phyloP scores from a whole-genome alignment of 768 basidiomycete species.

The Boletus edulis region DNA sequence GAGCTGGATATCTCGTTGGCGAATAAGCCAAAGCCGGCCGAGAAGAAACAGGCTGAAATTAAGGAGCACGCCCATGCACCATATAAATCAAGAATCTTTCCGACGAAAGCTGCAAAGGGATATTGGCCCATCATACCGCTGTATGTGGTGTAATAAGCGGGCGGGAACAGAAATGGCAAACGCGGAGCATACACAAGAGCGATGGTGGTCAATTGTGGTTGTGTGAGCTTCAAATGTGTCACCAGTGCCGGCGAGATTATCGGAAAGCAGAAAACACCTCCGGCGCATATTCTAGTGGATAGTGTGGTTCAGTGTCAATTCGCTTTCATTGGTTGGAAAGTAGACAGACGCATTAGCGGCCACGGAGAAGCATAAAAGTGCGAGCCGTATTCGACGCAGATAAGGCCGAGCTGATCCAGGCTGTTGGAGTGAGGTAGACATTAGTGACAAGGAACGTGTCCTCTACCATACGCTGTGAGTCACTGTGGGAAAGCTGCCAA shows the following conservation, averaged over 20 bases:
- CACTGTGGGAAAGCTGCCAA: no score
- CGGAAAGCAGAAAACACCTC: constrained; percentile 80
- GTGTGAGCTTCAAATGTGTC: constrained; percentile 58
- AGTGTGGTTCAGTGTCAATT: not conserved
- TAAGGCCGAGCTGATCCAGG: constrained; percentile 2
- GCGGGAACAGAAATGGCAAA: not conserved
- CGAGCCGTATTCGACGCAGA: constrained; percentile 26
- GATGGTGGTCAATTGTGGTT: constrained; percentile 78
- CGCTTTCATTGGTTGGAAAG: not conserved
- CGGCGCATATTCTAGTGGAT: constrained; percentile 59
- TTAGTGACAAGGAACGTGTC: not conserved
- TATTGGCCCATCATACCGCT: constrained; percentile 87
- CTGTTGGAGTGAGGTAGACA: constrained; percentile 12
- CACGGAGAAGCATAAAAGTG: constrained; percentile 50
- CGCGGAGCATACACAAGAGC: constrained; percentile 66
- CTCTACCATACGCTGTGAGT: constrained; percentile 1
- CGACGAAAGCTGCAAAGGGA: constrained; percentile 67
- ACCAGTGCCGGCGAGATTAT: constrained; percentile 65
- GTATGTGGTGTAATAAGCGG: not conserved
- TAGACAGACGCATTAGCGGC: constrained; percentile 59
- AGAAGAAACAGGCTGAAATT: constrained; percentile 55
- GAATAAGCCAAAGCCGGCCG: constrained; percentile 60
- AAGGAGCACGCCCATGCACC: constrained; percentile 72
- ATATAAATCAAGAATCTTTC: constrained; percentile 62
- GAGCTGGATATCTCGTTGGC: constrained; percentile 53